Base-by-base conservation (phyloP, 1,284 basidiomycete species). In the Cryptococcus amylolentus region DNA sequence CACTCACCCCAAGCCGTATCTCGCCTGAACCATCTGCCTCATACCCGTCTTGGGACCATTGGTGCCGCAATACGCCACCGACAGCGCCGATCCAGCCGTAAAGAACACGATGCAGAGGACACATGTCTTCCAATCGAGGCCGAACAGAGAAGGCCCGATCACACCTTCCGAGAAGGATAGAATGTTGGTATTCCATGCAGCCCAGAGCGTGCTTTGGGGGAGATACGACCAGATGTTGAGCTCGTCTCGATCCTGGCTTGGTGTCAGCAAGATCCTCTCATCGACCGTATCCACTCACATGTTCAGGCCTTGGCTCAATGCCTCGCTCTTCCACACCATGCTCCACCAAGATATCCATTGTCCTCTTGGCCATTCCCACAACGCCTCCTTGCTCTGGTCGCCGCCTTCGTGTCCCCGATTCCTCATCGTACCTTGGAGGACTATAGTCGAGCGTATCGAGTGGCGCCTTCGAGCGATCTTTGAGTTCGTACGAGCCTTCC, bases 31-130 rank as follows among this genome's bases (percentile, higher is more conserved):
- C 88, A 93, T 91, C 66, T 92, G 90, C n/a, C 91, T 82, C 78
- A 93, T 83, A 9, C 91, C 91, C 0, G 88, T 80, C 71, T 85
- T 86, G 0, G 89, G 87, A n/a, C 91, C 91, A 84, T 88, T 91
- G 41, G 87, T 89, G 13, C 86, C 81, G 51, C 74, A 70, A 48
- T 69, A 76, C 0, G 71, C 72, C 10, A 71, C 65, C 7, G 71
- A 68, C 23, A 71, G 41, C 42, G 66, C 68, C 38, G 64, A 66
- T 40, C 65, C 55, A 1, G 65, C 59, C 14, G 63, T 69, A 56
- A 71, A 72, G 51, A 67, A 53, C 46, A 72, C 54, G 45, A 74
- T 71, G 51, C 71, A 69, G 12, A 65, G 43, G 20, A 58, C 65
- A 5, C 65, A 62, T 1, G 68, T 57, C 45, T 61, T 61, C 51